These are phyloP conservation scores for Sindora glabra DNA, from an alignment of 306 rosid genomes.

Conservation along the genomic window DNA sequence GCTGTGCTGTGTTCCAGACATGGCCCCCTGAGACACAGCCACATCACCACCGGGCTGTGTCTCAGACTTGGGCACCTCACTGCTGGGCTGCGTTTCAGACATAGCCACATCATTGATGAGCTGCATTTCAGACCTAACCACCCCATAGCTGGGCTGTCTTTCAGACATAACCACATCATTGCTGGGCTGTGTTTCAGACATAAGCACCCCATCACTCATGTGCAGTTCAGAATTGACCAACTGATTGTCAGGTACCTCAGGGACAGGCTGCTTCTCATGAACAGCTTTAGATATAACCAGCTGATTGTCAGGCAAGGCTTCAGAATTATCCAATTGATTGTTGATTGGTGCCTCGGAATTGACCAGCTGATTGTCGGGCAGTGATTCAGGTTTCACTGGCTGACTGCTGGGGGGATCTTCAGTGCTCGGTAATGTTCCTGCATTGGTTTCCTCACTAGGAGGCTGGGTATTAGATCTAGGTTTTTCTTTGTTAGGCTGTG, in stretches of 20 bases:
- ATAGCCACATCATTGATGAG: not conserved
- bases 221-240: slow-evolving; percentile 2
- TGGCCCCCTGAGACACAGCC: not conserved
- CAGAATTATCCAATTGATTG: too few species aligned
- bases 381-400: too few species aligned
- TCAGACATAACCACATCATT: not conserved
- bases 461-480: slow-evolving; percentile 14
- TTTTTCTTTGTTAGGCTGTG: not conserved
- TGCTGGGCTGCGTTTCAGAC: not conserved
- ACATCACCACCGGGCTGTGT: not conserved
- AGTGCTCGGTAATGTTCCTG: not conserved
- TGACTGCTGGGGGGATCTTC: not conserved
- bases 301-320: too few species aligned
- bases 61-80: not conserved
- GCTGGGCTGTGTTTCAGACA: not conserved
- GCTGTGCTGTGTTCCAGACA: not conserved
- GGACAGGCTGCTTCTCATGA: not conserved
- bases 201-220: not conserved
- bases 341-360: too few species aligned
- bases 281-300: slow-evolving; percentile 7
- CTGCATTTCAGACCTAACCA: not conserved
- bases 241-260: slow-evolving; percentile 13
- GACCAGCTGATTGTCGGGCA: too few species aligned
- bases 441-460: slow-evolving; percentile 16
- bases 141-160: not conserved